These are phyloP conservation scores for Eremothecium gossypii DNA, from an alignment of 1,139 yeast genomes.

Conservation along the genomic window DNA sequence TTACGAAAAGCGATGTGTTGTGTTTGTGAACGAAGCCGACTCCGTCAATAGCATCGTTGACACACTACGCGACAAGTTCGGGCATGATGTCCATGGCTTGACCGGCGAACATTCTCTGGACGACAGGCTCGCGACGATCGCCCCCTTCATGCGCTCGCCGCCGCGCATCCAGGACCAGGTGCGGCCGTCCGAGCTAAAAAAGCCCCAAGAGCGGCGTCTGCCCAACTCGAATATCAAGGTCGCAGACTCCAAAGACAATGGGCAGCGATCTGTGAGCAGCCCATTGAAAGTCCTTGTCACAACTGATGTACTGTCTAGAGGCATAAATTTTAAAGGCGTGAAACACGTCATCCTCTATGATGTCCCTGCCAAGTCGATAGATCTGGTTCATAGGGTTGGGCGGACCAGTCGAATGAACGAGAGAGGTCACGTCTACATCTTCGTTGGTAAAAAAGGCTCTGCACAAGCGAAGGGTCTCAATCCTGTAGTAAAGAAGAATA, in stretches of 20 bases:
- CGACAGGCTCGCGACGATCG: constrained; percentile 48
- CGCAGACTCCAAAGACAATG: constrained; percentile 13
- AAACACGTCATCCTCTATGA: constrained; percentile 79
- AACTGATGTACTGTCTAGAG: constrained; percentile 88
- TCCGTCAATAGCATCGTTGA: constrained; percentile 50
- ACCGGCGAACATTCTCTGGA: constrained; percentile 55
- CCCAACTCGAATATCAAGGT: constrained; percentile 25
- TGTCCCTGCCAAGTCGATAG: constrained; percentile 76
- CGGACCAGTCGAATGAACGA: constrained; percentile 91
- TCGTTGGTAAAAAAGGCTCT: constrained; percentile 51
- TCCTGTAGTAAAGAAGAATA: constrained; percentile 47
- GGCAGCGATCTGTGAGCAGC: constrained; percentile 24
- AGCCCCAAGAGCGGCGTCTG: constrained; percentile 7
- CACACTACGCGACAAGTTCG: constrained; percentile 42
- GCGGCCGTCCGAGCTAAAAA: constrained; percentile 11
- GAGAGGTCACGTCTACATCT: constrained; percentile 76
- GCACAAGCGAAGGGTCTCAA: constrained; percentile 84
- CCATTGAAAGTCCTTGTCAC: constrained; percentile 59
- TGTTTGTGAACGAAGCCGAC: constrained; percentile 72
- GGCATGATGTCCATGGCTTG: constrained; percentile 54
- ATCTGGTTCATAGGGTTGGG: constrained; percentile 84
- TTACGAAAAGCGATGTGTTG: constrained; percentile 67
- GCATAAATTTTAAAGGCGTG: constrained; percentile 75
- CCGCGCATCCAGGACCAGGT: constrained; percentile 39
- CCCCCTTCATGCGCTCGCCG: constrained; percentile 39